Conservation (phyloP, 164 flowering plant genomes). For the Sextonia rubra region DNA sequence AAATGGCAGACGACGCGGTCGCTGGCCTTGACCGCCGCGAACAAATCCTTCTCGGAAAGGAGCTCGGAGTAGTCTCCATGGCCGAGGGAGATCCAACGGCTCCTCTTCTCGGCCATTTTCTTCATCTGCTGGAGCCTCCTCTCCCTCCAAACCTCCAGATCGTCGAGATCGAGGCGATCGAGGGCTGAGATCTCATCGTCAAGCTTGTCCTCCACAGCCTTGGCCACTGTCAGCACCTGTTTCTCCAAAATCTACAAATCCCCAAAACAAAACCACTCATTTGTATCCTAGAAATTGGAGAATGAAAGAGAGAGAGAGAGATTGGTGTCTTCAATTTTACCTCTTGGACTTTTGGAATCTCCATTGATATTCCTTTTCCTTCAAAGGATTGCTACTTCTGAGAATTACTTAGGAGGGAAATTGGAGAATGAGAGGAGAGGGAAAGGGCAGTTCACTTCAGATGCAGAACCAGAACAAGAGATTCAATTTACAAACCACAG, state of each 20-base stretch:
- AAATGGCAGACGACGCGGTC: conserved; percentile 98
- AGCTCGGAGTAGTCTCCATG: conserved; percentile 93
- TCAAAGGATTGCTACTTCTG: no score
- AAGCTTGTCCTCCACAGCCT: conserved; percentile 88
- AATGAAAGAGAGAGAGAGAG: background rate
- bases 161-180: conserved; percentile 78
- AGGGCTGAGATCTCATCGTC: conserved; percentile 82
- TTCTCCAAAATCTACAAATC: conserved; percentile 64
- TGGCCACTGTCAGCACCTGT: conserved; percentile 82
- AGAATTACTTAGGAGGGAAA: no score
- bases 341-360: conserved; percentile 45
- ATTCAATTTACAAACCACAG: no score
- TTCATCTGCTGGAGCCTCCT: conserved; percentile 89
- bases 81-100: conserved; percentile 90
- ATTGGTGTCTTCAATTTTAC: conserved; percentile 9
- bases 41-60: conserved; percentile 84
- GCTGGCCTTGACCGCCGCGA: conserved; percentile 79
- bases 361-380: conserved; percentile 24
- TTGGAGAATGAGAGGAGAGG: no score
- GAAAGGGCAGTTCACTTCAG: no score
- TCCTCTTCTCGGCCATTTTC: conserved; percentile 95
- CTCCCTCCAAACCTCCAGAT: conserved; percentile 79
- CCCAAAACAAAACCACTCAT: background rate
- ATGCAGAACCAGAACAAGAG: no score
- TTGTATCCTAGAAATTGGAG: background rate